Evolutionary conservation across 2,329 filamentous ascomycete genomes (phyloP), one percentile per base, ranked within the genome.

Genomic region (Botrytis cinerea): DNA sequence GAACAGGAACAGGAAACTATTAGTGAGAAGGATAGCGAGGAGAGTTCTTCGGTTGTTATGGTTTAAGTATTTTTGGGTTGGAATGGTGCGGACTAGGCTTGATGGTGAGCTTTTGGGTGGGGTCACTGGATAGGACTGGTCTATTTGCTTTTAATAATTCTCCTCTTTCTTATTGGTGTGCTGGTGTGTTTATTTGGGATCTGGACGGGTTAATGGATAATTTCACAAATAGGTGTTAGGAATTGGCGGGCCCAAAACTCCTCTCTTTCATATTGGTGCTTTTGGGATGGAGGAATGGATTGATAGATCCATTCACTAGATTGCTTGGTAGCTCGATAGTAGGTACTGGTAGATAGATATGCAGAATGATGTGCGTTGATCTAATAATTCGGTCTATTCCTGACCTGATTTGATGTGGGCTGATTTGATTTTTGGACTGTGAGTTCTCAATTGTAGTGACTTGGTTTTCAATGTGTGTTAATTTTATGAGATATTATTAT

Each of bases 11-110:
- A 10, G 18, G 69, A 71, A 32, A 48, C 25, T 5, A 25, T 9
- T 28, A 54, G 45, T 32, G 45, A 54, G 45, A 54, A 32, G 35
- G 61, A 59, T 46, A 72, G 70, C 32, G 61, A 71, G 7, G 59
- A 51, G 22, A 28, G 69, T 72, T 72, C 70, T 66, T 72, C 70
- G 4, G 70, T 72, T 20, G 22, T 72, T 5, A 38, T 72, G 35
- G 61, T 72, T 32, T 72, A 64, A 22, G 14, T 59, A 32, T 67
- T 35, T 22, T 63, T 46, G 18, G 25, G 8, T n/a, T 32, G 4
- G 25, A 25, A 9, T 16, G 28, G 18, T 2, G 25, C 7, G 18
- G 46, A 6, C 35, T n/a, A 45, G 20, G 43, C 22, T 35, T 66
- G 2, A 22, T 9, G 25, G 20, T 25, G 18, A 25, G 28, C 51